Base-by-base conservation (phyloP, 2,329 filamentous ascomycete species). In the Venturia aucupariae region DNA sequence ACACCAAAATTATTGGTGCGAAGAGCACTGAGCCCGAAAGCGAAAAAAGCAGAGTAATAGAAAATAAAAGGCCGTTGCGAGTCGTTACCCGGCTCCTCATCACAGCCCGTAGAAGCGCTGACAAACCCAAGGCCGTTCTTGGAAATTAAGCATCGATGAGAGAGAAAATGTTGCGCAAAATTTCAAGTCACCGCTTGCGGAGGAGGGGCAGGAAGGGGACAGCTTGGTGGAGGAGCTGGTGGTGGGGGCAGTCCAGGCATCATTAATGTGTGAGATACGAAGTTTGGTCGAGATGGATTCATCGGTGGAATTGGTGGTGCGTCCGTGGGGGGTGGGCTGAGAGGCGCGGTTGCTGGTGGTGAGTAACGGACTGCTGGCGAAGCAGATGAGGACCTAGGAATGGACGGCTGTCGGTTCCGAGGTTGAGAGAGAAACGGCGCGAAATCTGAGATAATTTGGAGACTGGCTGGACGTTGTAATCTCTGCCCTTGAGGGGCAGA, bases 201-300 rank as follows among this genome's bases (percentile, higher is more conserved):
- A 8, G 60, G 60, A 51, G 44, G 60, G 10, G 60, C 38, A 1
- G 54, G 39, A 39, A 80, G 68, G n/a, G 78, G 78, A 68, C 76
- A 75, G 15, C 71, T 73, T 64, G 79, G 79, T 27, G 79, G 78
- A 3, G 78, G 78, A 5, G 75, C 77, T 3, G 78, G 78, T 7
- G 79, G 30, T 64, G 79, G 79, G 27, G 79, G 78, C 4, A 78
- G 78, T 5, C 75, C 76, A 2, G 78, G 30, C 64, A 63, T 51
- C 17, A 77, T 73, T 0, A 73, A 69, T 2, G 69, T 69, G 65
- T 74, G 66, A 68, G 70, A 65, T 69, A 71, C 63, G 70, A 54
- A 70, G 67, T 70, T 57, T 13, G 62, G 48, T 38, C 62, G 27
- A 19, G 30, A 24, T 19, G 48, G 48, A 22, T 63, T 39, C 35